Conservation (phyloP, 371 early-diverging fungal species). For the Dichotomocladium elegans region DNA sequence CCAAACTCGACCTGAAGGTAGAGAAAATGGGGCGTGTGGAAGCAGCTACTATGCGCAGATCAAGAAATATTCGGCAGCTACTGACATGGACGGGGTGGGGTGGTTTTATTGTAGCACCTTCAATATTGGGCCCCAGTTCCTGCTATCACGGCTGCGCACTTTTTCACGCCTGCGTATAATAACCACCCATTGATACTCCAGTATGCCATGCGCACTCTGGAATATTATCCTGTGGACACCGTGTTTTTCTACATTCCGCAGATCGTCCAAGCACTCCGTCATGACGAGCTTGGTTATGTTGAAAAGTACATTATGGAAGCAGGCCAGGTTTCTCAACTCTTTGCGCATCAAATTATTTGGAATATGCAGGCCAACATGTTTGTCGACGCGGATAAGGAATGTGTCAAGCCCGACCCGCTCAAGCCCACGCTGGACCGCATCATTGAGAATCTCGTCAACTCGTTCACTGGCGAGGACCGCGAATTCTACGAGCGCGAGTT, state of each 20-base stretch:
- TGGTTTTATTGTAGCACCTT: slow-evolving; percentile 60
- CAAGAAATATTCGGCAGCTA: not conserved
- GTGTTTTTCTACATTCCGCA: slow-evolving; percentile 99
- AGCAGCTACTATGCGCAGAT: too few species aligned
- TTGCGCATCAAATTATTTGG: slow-evolving; percentile 99
- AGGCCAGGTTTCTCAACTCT: slow-evolving; percentile 88
- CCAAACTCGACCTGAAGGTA: slow-evolving; percentile 39
- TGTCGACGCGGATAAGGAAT: slow-evolving; percentile 85
- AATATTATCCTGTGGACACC: slow-evolving; percentile 85
- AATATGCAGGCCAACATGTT: slow-evolving; percentile 97
- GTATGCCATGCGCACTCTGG: slow-evolving; percentile 89
- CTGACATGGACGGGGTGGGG: not conserved
- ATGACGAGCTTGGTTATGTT: slow-evolving; percentile 85
- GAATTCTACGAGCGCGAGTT: slow-evolving; percentile 94
- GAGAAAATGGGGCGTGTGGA: too few species aligned
- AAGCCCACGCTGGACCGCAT: slow-evolving; percentile 89
- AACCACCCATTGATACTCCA: slow-evolving; percentile 87
- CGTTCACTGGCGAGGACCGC: slow-evolving; percentile 82
- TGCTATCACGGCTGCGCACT: slow-evolving; percentile 87
- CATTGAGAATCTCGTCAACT: slow-evolving; percentile 69
- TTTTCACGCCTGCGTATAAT: slow-evolving; percentile 64
- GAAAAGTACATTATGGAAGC: slow-evolving; percentile 92
- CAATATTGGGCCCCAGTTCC: slow-evolving; percentile 91
- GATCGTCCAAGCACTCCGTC: slow-evolving; percentile 95
- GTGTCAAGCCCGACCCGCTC: slow-evolving; percentile 68